These are phyloP conservation scores for Malbranchea zuffiana DNA, from an alignment of 2,329 filamentous ascomycete species.

Conservation along the genomic window DNA sequence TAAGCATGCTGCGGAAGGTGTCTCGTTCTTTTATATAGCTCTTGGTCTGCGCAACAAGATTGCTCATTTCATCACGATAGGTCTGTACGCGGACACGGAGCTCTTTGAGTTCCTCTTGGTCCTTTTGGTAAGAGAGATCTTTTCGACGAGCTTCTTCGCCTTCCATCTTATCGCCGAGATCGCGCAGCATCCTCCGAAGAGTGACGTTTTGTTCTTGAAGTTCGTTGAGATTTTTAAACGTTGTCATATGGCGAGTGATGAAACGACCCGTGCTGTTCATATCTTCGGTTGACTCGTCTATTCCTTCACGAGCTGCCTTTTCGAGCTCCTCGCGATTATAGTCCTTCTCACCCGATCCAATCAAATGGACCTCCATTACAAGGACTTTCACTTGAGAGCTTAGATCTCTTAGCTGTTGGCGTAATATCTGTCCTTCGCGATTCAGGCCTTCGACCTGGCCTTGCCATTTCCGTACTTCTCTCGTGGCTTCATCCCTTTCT, in stretches of 20 bases:
- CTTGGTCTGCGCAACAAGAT: constrained; percentile 72
- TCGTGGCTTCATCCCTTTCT: constrained; percentile 67
- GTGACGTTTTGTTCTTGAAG: constrained; percentile 82
- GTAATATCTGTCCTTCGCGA: constrained; percentile 64
- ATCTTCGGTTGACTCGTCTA: constrained; percentile 60
- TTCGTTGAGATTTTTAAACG: constrained; percentile 75
- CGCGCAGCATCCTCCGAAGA: constrained; percentile 67
- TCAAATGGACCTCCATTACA: constrained; percentile 69
- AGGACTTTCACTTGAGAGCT: constrained; percentile 85
- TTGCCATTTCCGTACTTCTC: constrained; percentile 67
- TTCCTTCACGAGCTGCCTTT: constrained; percentile 63
- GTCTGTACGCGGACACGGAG: constrained; percentile 62
- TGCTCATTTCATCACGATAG: constrained; percentile 74
- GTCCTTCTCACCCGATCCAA: constrained; percentile 63
- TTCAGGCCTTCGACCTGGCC: constrained; percentile 52
- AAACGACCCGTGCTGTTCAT: constrained; percentile 77
- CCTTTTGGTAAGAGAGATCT: constrained; percentile 43
- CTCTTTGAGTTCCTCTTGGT: constrained; percentile 59
- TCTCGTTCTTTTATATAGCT: constrained; percentile 93
- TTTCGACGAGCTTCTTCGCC: constrained; percentile 67
- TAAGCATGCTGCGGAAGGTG: constrained; percentile 91
- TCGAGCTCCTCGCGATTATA: constrained; percentile 67
- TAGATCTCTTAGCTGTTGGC: constrained; percentile 77
- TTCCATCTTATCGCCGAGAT: constrained; percentile 81
- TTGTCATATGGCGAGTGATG: constrained; percentile 79